Percentiles rank a stretch among this genome's conserved stretches.
Conservation (phyloP, 805 yeast species). For the Limtongia smithiae region DNA sequence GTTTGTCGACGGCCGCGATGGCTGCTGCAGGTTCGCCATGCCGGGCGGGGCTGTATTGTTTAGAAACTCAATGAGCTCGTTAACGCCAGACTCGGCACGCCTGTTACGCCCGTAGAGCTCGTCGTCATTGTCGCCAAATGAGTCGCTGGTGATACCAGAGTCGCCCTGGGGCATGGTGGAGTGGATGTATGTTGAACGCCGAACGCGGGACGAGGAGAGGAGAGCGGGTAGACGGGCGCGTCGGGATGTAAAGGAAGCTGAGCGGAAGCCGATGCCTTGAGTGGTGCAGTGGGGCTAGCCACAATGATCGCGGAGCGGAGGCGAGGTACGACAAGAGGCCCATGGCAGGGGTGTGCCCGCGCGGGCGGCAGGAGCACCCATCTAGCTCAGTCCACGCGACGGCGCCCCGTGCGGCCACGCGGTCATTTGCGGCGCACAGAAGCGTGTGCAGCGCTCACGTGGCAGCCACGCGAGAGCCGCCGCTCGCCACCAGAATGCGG, state of each 20-base stretch:
- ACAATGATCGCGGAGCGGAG: too few species aligned
- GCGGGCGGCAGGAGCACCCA: too few species aligned
- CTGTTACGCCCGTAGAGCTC: background rate
- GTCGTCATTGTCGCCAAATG: background rate
- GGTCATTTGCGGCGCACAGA: background rate
- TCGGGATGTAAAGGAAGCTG: too few species aligned
- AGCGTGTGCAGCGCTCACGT: background rate
- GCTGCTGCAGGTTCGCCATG: too few species aligned
- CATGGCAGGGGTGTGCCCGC: too few species aligned
- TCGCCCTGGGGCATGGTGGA: background rate
- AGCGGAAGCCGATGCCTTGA: too few species aligned
- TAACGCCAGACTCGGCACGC: background rate
- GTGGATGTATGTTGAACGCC: background rate
- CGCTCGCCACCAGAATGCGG: background rate
- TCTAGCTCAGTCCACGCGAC: too few species aligned
- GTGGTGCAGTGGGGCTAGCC: too few species aligned
- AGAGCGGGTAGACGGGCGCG: background rate
- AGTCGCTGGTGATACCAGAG: background rate
- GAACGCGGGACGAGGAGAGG: background rate
- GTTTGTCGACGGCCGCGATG: too few species aligned
- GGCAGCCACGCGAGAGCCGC: slow-evolving; percentile 11
- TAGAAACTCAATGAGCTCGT: slow-evolving; percentile 7
- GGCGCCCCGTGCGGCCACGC: background rate
- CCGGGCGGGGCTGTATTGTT: slow-evolving; percentile 10
- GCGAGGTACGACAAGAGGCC: too few species aligned